Percentiles rank a stretch among this genome's conserved stretches.
Conservation (phyloP, 495 filamentous ascomycete species). For the Copromyces sp. region DNA sequence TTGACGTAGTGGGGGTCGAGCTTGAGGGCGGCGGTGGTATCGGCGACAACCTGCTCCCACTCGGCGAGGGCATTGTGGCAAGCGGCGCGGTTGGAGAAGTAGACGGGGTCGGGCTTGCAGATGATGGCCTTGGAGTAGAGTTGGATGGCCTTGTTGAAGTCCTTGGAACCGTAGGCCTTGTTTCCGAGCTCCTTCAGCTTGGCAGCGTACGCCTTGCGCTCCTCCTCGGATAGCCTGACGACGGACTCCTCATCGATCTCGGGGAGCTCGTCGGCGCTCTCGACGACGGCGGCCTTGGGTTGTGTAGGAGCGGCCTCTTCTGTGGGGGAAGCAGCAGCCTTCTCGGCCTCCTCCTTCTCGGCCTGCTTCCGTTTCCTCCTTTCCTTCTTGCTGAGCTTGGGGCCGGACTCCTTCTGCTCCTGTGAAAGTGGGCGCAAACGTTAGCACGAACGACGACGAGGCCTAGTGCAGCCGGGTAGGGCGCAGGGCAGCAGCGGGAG, state of each 20-base stretch:
- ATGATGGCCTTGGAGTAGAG: conserved; percentile 92
- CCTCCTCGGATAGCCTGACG: conserved; percentile 54
- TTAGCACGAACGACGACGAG: neutral
- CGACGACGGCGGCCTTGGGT: conserved; percentile 42
- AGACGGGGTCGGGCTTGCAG: conserved; percentile 95
- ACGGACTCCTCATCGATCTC: conserved; percentile 76
- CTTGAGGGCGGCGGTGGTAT: conserved; percentile 86
- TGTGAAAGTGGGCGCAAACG: conserved; percentile 1
- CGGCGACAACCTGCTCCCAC: conserved; percentile 95
- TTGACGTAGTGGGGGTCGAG: conserved; percentile 96
- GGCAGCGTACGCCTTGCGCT: conserved; percentile 71
- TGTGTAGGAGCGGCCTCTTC: conserved; percentile 18
- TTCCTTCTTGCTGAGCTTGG: conserved; percentile 44
- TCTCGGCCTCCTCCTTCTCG: conserved; percentile 45
- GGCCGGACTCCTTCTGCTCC: conserved; percentile 21
- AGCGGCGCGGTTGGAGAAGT: conserved; percentile 95
- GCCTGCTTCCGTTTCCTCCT: conserved; percentile 62
- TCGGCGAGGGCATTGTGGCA: conserved; percentile 87
- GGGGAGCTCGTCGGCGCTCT: conserved; percentile 68
- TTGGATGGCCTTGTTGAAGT: conserved; percentile 83
- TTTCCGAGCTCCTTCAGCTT: conserved; percentile 94
- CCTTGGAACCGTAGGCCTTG: conserved; percentile 87
- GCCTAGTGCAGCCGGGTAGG: neutral
- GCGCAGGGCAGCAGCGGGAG: neutral
- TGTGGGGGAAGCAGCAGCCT: conserved; percentile 14